Percentiles rank a stretch among this genome's conserved stretches.
Conservation (phyloP, 179 eudicot species). For the Beta lomatogona region DNA sequence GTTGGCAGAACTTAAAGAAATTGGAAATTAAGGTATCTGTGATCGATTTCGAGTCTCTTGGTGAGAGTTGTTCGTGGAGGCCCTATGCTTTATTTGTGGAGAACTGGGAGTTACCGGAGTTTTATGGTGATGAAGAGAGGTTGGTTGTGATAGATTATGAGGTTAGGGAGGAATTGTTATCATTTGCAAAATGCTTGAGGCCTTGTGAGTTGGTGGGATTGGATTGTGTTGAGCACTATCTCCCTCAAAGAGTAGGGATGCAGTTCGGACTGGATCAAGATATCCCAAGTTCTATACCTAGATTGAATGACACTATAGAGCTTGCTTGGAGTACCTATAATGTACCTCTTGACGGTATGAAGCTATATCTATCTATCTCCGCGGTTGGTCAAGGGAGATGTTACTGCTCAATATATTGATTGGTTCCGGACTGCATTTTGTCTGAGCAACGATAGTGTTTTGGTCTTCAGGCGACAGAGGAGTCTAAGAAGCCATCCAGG, state of each 20-base stretch:
- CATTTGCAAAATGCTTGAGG: constrained; percentile 34
- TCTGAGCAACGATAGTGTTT: background rate
- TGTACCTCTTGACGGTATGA: constrained; percentile 12
- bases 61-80: no score
- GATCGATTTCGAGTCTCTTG: no score
- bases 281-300: constrained; percentile 29
- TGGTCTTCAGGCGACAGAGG: background rate
- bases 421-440: constrained; percentile 31
- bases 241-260: constrained; percentile 48
- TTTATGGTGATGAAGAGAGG: constrained; percentile 30
- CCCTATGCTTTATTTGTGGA: background rate
- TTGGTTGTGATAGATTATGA: constrained; percentile 8
- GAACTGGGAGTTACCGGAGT: background rate
- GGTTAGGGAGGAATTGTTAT: constrained; percentile 13
- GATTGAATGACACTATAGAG: background rate
- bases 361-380: constrained; percentile 31
- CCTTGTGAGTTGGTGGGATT: constrained; percentile 36
- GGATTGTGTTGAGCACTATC: constrained; percentile 35
- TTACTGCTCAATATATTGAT: constrained; percentile 27
- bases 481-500: background rate
- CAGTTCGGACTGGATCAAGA: constrained; percentile 54
- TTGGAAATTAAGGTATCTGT: no score
- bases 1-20: no score
- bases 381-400: constrained; percentile 25
- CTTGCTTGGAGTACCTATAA: constrained; percentile 25